Conservation (phyloP, 805 yeast genomes). For the Wickerhamiella hasegawae region DNA sequence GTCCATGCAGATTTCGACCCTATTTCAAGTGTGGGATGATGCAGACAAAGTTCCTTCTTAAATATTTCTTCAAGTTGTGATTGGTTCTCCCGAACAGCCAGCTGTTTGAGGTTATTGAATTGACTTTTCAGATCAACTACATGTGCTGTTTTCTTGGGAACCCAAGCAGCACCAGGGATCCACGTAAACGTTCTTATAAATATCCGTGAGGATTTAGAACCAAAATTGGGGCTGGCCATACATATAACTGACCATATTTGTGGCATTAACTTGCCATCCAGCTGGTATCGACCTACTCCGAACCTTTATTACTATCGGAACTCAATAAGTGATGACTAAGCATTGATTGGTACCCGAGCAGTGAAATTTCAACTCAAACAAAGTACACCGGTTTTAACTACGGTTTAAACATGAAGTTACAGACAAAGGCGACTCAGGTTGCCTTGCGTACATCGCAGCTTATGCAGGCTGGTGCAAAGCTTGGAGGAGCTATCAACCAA, state of each 20-base stretch:
- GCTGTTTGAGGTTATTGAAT: neutral
- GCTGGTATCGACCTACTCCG: no score
- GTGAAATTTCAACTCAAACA: no score
- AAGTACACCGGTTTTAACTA: neutral
- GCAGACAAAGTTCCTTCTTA: neutral
- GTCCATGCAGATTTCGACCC: neutral
- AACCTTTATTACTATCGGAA: no score
- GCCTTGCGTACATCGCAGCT: conserved; percentile 70
- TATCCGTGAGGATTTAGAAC: no score
- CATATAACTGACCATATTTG: no score
- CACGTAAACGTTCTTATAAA: neutral
- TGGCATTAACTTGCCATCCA: no score
- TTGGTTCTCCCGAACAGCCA: neutral
- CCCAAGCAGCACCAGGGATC: conserved; percentile 5
- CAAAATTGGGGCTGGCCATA: no score
- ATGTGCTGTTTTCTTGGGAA: neutral
- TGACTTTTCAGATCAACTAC: neutral
- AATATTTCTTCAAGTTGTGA: neutral
- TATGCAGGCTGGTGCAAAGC: conserved; percentile 43
- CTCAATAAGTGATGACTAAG: no score
- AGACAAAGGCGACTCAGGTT: conserved; percentile 58
- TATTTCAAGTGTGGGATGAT: neutral
- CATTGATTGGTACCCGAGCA: no score
- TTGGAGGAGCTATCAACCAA: conserved; percentile 31
- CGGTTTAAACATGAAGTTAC: conserved; percentile 42